Evolutionary conservation across 306 rosid species (phyloP), one percentile per base, ranked within the genome.

Genomic region (Styphnolobium japonicum): DNA sequence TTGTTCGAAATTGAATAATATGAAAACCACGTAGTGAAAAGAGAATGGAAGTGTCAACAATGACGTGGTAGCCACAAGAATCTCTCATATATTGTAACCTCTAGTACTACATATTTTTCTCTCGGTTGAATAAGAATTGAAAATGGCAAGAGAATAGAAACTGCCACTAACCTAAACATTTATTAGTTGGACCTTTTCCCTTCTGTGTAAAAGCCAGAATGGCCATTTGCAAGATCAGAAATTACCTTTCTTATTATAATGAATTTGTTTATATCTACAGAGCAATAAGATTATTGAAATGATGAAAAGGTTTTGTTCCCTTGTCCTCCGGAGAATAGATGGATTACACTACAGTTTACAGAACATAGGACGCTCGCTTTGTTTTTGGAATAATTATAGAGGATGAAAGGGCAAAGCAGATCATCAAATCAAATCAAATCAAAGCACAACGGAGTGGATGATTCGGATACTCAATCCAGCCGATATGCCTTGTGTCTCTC

Each of bases 381-480:
- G 10, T 10, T 33, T 75, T 25, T 15, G 5, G 57, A 78, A 73
- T 73, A 60, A 79, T 29, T n/a, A n/a, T n/a, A 68, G 76, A 69
- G 45, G 6, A 46, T 48, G 53, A 19, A 4, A 42, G 72, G 7
- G 6, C 3, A 23, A 40, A 72, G 39, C 51, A 53, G 55, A 55
- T 53, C 66, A n/a, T 49, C 62, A 70, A 25, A 52, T 71, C 33
- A 27, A 27, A 27, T 27, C 31, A 52, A 31, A 63, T 31, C 12
- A 73, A 65, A 80, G 75, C 80, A 33, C 42, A 64, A 39, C 49
- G 33, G n/a, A 73, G 62, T 55, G 61, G 52, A 73, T 58, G 73
- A 57, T 65, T 83, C 46, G 36, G 73, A 67, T 73, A 60, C 77
- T 67, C 60, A 51, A 65, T 83, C 67, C 55, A 57, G 9, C 52